A percentile compares a stretch with the other conserved stretches of the same genome.
Evolutionary conservation across 2,329 filamentous ascomycete species (phyloP).

Genomic region (Colletotrichum echinochloae): DNA sequence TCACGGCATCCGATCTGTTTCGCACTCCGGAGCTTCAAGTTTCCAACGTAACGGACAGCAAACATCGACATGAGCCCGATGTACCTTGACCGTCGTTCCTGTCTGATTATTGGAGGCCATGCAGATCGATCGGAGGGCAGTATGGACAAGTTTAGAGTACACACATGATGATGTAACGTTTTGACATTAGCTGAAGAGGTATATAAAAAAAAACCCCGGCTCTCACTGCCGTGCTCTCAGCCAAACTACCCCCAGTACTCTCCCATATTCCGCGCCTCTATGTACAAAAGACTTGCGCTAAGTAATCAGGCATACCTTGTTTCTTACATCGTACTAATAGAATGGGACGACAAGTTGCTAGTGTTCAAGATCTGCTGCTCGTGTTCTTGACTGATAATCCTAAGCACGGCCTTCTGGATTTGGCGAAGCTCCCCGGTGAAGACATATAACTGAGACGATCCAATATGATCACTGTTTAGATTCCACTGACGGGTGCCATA

Average conservation of each 20-base stretch:
- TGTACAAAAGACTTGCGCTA: not conserved
- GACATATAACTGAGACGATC: not conserved
- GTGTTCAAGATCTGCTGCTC: not conserved
- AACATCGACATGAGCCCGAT: not conserved
- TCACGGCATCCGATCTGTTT: not conserved
- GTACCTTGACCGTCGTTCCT: not conserved
- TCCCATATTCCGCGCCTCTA: not conserved
- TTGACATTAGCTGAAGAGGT: no score
- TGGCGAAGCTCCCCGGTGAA: conserved; percentile 1
- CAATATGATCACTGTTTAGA: not conserved
- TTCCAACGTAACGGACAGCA: not conserved
- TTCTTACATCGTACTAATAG: not conserved
- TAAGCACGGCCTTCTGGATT: not conserved
- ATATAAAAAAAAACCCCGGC: no score
- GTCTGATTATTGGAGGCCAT: not conserved
- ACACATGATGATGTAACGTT: no score
- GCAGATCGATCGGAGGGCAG: not conserved
- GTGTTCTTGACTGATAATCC: not conserved
- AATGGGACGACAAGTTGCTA: not conserved
- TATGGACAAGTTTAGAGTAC: no score
- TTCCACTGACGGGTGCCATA: not conserved
- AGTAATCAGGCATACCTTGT: not conserved
- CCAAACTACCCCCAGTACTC: not conserved
- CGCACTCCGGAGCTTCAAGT: not conserved
- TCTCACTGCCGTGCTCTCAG: not conserved